These are phyloP conservation scores for Pseudopyrenochaeta lycopersici DNA, from an alignment of 2,329 filamentous ascomycete species.

Conservation along the genomic window DNA sequence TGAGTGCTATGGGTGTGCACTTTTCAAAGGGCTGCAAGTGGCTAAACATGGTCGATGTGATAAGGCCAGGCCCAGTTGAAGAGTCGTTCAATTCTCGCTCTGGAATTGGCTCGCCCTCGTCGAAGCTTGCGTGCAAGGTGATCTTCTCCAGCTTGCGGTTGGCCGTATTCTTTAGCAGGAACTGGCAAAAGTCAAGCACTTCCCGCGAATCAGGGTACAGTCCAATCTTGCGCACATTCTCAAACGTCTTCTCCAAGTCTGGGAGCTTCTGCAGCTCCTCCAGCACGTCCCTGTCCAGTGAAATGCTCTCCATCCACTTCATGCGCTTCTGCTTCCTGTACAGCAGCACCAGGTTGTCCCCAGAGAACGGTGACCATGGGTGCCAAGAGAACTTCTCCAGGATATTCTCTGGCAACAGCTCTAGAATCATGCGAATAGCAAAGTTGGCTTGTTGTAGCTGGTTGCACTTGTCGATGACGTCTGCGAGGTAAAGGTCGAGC, in stretches of 20 bases:
- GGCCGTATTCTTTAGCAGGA: slow-evolving; percentile 52
- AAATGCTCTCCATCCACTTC: slow-evolving; percentile 59
- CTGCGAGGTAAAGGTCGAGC: slow-evolving; percentile 57
- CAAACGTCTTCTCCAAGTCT: slow-evolving; percentile 52
- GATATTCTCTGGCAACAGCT: slow-evolving; percentile 58
- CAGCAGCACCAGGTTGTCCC: slow-evolving; percentile 58
- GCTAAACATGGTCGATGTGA: slow-evolving; percentile 57
- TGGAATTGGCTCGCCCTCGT: slow-evolving; percentile 46
- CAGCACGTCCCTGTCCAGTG: slow-evolving; percentile 54
- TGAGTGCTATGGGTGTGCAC: slow-evolving; percentile 56
- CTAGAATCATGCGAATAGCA: slow-evolving; percentile 58
- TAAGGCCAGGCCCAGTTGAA: slow-evolving; percentile 56
- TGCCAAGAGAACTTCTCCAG: slow-evolving; percentile 62
- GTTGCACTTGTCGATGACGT: slow-evolving; percentile 55
- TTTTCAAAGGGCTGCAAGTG: slow-evolving; percentile 58
- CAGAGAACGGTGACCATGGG: slow-evolving; percentile 58
- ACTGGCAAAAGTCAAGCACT: slow-evolving; percentile 55
- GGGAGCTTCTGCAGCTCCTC: slow-evolving; percentile 54
- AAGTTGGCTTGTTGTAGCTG: slow-evolving; percentile 57
- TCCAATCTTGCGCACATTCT: slow-evolving; percentile 54
- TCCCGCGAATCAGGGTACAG: slow-evolving; percentile 58
- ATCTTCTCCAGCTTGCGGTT: slow-evolving; percentile 54
- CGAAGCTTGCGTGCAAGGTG: slow-evolving; percentile 58
- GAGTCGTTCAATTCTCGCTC: slow-evolving; percentile 57
- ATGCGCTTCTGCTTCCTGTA: slow-evolving; percentile 59